Evolutionary conservation across 345 rosid species (phyloP).

Genomic region (Arabis alpina): DNA sequence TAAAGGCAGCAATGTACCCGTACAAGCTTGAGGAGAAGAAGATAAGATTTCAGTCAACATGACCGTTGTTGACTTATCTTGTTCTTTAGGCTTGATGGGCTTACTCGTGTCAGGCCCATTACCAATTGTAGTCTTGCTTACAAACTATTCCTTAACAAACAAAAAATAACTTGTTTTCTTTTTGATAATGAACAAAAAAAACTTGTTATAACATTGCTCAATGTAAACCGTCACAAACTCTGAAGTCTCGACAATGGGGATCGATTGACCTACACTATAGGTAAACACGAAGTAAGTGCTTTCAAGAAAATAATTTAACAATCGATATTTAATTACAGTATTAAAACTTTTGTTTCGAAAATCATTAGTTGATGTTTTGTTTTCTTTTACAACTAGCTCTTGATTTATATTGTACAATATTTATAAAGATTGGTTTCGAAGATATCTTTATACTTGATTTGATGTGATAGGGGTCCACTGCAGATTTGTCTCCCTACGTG

Average conservation of each 20-base stretch:
- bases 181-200: too few species aligned
- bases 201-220: neutral
- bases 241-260: too few species aligned
- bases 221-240: too few species aligned
- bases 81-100: too few species aligned
- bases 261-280: neutral
- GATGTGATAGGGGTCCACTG: conserved; percentile 34
- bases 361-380: neutral
- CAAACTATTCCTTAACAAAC: neutral
- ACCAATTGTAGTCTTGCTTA: too few species aligned
- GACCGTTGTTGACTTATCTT: too few species aligned
- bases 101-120: too few species aligned
- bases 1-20: too few species aligned
- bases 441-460: conserved; percentile 28
- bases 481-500: conserved; percentile 36
- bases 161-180: too few species aligned
- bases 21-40: too few species aligned
- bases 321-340: neutral
- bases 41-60: too few species aligned
- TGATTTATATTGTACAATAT: conserved; percentile 5
- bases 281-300: neutral
- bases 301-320: too few species aligned
- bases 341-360: neutral
- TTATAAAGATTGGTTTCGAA: conserved; percentile 16
- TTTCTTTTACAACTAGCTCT: conserved; percentile 9